Evolutionary conservation across 164 flowering plant species (phyloP).

Genomic region (Protea cynaroides): DNA sequence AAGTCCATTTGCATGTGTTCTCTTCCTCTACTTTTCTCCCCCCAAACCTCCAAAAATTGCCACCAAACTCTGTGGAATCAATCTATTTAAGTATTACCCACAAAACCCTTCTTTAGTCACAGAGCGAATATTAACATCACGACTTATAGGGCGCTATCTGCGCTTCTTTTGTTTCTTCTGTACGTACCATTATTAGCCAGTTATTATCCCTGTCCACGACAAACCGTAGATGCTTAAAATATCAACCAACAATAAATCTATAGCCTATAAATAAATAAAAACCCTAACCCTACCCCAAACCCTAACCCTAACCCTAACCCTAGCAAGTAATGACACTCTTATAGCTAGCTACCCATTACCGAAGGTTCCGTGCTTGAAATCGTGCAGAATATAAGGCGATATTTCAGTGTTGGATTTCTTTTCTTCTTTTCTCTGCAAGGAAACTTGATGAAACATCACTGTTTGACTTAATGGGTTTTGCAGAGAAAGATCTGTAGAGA

Average conservation of each 20-base stretch:
- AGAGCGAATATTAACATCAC: slow-evolving; percentile 44
- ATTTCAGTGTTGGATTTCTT: slow-evolving; percentile 17
- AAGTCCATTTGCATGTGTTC: slow-evolving; percentile 45
- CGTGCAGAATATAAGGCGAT: slow-evolving; percentile 20
- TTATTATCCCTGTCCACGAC: slow-evolving; percentile 8
- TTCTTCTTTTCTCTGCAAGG: slow-evolving; percentile 5
- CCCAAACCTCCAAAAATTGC: slow-evolving; percentile 46
- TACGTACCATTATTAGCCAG: slow-evolving; percentile 4
- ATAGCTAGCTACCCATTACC: slow-evolving; percentile 1
- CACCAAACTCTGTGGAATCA: slow-evolving; percentile 54
- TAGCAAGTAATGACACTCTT: slow-evolving; percentile 6
- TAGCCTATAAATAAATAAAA: neutral
- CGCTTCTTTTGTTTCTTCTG: slow-evolving; percentile 29
- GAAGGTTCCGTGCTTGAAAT: slow-evolving; percentile 24
- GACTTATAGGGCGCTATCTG: slow-evolving; percentile 19
- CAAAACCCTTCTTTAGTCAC: slow-evolving; percentile 22
- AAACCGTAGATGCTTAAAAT: slow-evolving; percentile 13
- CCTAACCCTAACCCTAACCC: too few relatives aligned
- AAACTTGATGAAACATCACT: slow-evolving; percentile 12
- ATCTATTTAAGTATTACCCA: slow-evolving; percentile 34
- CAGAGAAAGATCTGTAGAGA: neutral
- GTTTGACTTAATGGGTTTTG: slow-evolving; percentile 16
- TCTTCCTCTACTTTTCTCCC: slow-evolving; percentile 23
- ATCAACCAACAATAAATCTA: neutral
- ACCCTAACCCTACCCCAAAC: slow-evolving; percentile 5